Evolutionary conservation across 164 flowering plant genomes (phyloP).

Genomic region (Vitis vinifera): ASM3070453v1 NC_081817.1:6949501-6950000

Average conservation of each 20-base stretch:
- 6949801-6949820: neutral
- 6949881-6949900: conserved; percentile 32
- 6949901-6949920: conserved; percentile 58
- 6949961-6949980: conserved; percentile 51
- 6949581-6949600: too few species aligned
- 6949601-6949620: too few species aligned
- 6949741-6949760: neutral
- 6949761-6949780: neutral
- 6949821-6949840: neutral
- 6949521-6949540: too few species aligned
- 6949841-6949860: neutral
- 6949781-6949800: neutral
- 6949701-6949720: neutral
- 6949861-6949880: neutral
- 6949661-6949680: neutral
- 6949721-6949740: neutral
- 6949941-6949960: conserved; percentile 63
- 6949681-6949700: neutral
- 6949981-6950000: conserved; percentile 50
- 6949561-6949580: too few species aligned
- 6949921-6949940: conserved; percentile 65
- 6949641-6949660: neutral
- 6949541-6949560: neutral
- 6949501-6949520: neutral
- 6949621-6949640: neutral